Base-by-base conservation (phyloP, 106 monocot species). In the Gastrodia elata region DNA sequence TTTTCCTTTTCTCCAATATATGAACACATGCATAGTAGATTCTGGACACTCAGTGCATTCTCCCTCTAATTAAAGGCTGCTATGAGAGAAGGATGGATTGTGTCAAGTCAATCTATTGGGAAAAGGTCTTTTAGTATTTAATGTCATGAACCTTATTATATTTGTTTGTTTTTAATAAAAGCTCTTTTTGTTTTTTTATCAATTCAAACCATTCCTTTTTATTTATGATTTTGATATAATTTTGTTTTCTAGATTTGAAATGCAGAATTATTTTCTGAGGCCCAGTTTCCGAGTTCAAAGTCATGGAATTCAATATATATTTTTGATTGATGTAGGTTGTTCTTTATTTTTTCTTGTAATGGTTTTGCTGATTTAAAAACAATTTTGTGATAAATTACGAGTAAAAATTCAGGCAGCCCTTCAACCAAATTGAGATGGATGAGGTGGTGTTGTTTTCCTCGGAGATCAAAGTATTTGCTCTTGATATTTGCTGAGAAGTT, bases 341-440 rank as follows among this genome's bases (percentile, higher is more conserved):
- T 22, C 22, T 52, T 52, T 52, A 5, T 52, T 49, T 20, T 0
- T 20, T 49, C 20, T 49, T 52, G 3, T 52, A 5, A n/a, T 52
- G 49, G 49, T 61, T 25, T 2, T 2, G 11, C 10, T 30, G 28
- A 61, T 8, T n/a, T n/a, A n/a, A n/a, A n/a, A n/a, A n/a, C n/a
- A n/a, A n/a, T n/a, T n/a, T n/a, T n/a, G n/a, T n/a, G n/a, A n/a
- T n/a, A n/a, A n/a, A n/a, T n/a, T n/a, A n/a, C 30, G 61, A 61
- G 61, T 10, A 32, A 61, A 61, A 32, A 61, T 28, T 61, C 61
- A 61, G 61, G 61, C 61, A 61, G 61, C 61, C 61, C 61, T 30
- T 61, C 30, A 10, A 30, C 61, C 61, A 5, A 9, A 32, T 61
- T 2, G 61, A 61, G 61, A 61, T 61, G 61, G 61, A 7, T 3